phyloP scores from a whole-genome alignment of 345 rosid species.

The Balakata baccata region DNA sequence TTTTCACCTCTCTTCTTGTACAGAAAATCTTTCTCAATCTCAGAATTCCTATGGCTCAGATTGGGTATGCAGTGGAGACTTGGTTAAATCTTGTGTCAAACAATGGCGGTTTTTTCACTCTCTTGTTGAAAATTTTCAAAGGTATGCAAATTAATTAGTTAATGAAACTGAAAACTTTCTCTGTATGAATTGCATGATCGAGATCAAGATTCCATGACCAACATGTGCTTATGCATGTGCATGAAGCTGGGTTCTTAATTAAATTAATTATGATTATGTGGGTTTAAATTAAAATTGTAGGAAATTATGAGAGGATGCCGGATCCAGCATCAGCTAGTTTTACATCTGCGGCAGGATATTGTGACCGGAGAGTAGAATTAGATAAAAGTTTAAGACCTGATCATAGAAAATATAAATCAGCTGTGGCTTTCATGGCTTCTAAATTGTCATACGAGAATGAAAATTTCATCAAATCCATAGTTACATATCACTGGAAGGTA shows the following conservation, averaged over 20 bases:
- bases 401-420: slow-evolving; percentile 7
- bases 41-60: not conserved
- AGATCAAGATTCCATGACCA: no score
- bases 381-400: slow-evolving; percentile 3
- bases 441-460: slow-evolving; percentile 27
- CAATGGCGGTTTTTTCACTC: slow-evolving; percentile 19
- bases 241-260: not conserved
- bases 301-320: slow-evolving; percentile 7
- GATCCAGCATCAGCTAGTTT: slow-evolving; percentile 13
- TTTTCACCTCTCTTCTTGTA: slow-evolving; percentile 17
- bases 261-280: not conserved
- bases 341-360: slow-evolving; percentile 10
- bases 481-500: slow-evolving; percentile 21
- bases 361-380: slow-evolving; percentile 20
- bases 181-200: no score
- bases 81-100: slow-evolving; percentile 16
- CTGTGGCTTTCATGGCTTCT: slow-evolving; percentile 25
- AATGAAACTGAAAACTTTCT: not conserved
- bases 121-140: not conserved
- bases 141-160: slow-evolving; percentile 10
- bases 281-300: slow-evolving; percentile 5
- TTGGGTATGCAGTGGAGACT: slow-evolving; percentile 12
- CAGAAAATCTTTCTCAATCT: slow-evolving; percentile 8
- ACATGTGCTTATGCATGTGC: not conserved
- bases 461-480: slow-evolving; percentile 12